These are phyloP conservation scores for Plasmodium ovale DNA, from an alignment of 169 alveolate genomes.

Conservation along the genomic window DNA sequence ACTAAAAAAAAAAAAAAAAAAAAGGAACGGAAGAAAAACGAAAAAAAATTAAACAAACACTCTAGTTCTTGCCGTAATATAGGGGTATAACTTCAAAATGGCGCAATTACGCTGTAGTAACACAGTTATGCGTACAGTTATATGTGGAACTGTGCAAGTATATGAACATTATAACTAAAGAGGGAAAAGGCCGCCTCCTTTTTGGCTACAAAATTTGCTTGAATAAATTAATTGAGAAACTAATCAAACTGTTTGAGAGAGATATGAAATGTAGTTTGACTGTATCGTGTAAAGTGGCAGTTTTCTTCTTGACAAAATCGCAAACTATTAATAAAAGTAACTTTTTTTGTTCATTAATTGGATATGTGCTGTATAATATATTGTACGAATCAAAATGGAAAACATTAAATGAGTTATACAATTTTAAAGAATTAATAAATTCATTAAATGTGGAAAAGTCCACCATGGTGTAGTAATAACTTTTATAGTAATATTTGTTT, in stretches of 20 bases:
- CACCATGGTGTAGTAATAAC: constrained; percentile 37
- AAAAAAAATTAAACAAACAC: too few species aligned
- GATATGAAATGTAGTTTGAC: constrained; percentile 66
- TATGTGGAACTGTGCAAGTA: too few species aligned
- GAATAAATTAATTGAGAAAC: constrained; percentile 54
- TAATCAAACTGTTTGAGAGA: constrained; percentile 36
- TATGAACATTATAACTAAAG: too few species aligned
- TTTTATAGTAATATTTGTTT: constrained; percentile 47
- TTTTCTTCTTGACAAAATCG: constrained; percentile 25
- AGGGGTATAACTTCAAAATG: too few species aligned
- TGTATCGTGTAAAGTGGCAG: not conserved
- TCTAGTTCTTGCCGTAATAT: too few species aligned
- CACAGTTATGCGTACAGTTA: too few species aligned
- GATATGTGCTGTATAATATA: constrained; percentile 47
- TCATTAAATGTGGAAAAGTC: constrained; percentile 11
- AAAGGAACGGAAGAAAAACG: too few species aligned
- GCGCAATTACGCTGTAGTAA: too few species aligned
- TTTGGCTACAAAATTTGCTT: constrained; percentile 60
- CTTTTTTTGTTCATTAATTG: constrained; percentile 26
- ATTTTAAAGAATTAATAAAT: constrained; percentile 54
- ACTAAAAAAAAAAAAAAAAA: too few species aligned
- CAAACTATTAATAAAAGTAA: constrained; percentile 47
- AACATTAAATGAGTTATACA: constrained; percentile 56
- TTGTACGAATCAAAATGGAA: constrained; percentile 57
- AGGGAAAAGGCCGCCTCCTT: too few species aligned